phyloP scores from a whole-genome alignment of 1,284 basidiomycete genomes.

The Cystobasidium sp. region DNA sequence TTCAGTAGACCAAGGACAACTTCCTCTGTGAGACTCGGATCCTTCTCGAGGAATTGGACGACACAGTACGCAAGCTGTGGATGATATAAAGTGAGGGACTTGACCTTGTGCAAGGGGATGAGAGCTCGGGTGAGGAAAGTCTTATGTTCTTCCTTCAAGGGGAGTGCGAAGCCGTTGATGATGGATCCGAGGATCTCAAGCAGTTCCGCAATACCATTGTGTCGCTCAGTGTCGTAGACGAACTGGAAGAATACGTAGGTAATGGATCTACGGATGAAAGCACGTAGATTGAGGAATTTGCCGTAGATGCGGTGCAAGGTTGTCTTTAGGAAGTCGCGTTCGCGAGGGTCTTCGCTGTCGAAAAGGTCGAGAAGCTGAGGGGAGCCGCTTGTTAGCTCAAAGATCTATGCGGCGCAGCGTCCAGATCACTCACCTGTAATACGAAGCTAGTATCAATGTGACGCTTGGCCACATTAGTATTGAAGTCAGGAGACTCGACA shows the following conservation, averaged over 20 bases:
- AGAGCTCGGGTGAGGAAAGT: slow-evolving; percentile 95
- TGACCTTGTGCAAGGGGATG: slow-evolving; percentile 96
- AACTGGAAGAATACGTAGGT: slow-evolving; percentile 99
- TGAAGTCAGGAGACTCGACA: slow-evolving; percentile 97
- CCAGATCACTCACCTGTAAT: slow-evolving; percentile 63
- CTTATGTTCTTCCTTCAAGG: slow-evolving; percentile 99
- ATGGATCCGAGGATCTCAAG: slow-evolving; percentile 98
- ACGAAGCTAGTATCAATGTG: slow-evolving; percentile 98
- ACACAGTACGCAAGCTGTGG: slow-evolving; percentile 99
- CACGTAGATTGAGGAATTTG: slow-evolving; percentile 97
- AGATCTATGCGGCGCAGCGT: not conserved
- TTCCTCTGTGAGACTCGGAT: slow-evolving; percentile 87
- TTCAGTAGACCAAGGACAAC: slow-evolving; percentile 92
- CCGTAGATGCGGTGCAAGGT: slow-evolving; percentile 99
- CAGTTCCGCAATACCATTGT: slow-evolving; percentile 98
- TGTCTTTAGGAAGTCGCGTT: slow-evolving; percentile 99
- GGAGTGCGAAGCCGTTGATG: slow-evolving; percentile 98
- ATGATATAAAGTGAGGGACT: slow-evolving; percentile 94
- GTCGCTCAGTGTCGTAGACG: slow-evolving; percentile 96
- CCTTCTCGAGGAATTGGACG: slow-evolving; percentile 98
- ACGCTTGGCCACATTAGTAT: slow-evolving; percentile 95
- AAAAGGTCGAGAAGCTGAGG: slow-evolving; percentile 88
- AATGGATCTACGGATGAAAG: slow-evolving; percentile 98
- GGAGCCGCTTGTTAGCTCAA: not conserved
- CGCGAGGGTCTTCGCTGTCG: slow-evolving; percentile 97